phyloP scores from a whole-genome alignment of 768 basidiomycete genomes.

The Collybiopsis confluens region DNA sequence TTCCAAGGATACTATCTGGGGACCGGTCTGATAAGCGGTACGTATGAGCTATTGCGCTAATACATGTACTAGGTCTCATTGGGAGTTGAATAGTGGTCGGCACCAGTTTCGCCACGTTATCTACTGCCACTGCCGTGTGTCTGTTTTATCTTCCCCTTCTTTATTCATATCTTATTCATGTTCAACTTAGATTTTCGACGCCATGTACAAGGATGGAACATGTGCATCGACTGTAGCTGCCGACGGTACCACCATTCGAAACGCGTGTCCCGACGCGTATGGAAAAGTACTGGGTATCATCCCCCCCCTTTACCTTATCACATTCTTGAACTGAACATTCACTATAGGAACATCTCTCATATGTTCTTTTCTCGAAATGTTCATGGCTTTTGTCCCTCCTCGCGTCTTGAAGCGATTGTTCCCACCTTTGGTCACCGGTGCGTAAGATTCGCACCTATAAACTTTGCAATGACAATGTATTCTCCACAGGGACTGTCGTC shows the following conservation, averaged over 20 bases:
- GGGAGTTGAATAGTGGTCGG: slow-evolving; percentile 63
- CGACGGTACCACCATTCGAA: slow-evolving; percentile 57
- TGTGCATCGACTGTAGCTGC: slow-evolving; percentile 55
- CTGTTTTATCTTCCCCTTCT: neutral
- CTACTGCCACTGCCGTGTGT: slow-evolving; percentile 64
- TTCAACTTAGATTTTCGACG: slow-evolving; percentile 54
- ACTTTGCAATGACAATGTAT: neutral
- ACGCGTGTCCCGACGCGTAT: slow-evolving; percentile 75
- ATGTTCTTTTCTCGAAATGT: slow-evolving; percentile 79
- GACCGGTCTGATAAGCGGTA: slow-evolving; percentile 57
- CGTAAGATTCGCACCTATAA: neutral
- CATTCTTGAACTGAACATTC: neutral
- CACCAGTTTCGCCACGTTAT: slow-evolving; percentile 75
- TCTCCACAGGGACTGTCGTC: slow-evolving; percentile 60
- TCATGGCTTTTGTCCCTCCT: slow-evolving; percentile 69
- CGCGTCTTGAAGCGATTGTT: slow-evolving; percentile 62
- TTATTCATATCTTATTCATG: neutral
- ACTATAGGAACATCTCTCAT: slow-evolving; percentile 65
- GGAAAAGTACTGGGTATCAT: slow-evolving; percentile 68
- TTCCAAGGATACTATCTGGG: slow-evolving; percentile 65
- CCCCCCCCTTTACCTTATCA: neutral
- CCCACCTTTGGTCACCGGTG: slow-evolving; percentile 77
- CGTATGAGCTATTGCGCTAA: neutral
- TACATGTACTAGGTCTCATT: neutral
- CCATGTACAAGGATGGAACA: slow-evolving; percentile 76